phyloP scores from a whole-genome alignment of 2,329 filamentous ascomycete genomes.

The Fusarium sp. region DNA sequence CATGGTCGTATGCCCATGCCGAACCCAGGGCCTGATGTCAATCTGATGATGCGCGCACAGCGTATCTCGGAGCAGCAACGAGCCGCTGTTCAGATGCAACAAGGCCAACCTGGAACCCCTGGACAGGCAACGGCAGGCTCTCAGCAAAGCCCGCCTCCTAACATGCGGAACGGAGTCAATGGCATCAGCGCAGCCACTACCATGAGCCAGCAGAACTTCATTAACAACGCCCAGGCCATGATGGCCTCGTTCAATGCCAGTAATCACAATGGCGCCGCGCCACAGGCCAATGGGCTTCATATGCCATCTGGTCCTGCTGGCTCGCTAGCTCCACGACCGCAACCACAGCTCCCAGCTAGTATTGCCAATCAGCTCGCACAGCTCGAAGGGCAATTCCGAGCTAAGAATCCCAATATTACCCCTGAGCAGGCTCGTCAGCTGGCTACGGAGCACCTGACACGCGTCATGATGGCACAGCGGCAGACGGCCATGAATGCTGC shows the following conservation, averaged over 20 bases:
- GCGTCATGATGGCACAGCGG: conserved; percentile 59
- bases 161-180: conserved; percentile 50
- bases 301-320: conserved; percentile 58
- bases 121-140: conserved; percentile 38
- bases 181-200: conserved; percentile 51
- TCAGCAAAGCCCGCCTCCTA: conserved; percentile 57
- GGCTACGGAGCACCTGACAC: conserved; percentile 61
- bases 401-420: conserved; percentile 62
- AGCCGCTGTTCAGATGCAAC: conserved; percentile 60
- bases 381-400: conserved; percentile 63
- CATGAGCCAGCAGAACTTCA: conserved; percentile 63
- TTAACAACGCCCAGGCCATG: conserved; percentile 64
- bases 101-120: conserved; percentile 48
- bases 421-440: conserved; percentile 62
- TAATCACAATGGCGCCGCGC: conserved; percentile 55
- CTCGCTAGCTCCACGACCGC: conserved; percentile 56
- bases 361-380: conserved; percentile 61
- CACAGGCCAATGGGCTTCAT: conserved; percentile 57
- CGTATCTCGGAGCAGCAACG: conserved; percentile 74
- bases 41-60: conserved; percentile 71
- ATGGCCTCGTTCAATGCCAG: conserved; percentile 60
- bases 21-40: conserved; percentile 59
- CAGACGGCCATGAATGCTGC: conserved; percentile 67
- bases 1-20: conserved; percentile 68
- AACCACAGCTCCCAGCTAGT: conserved; percentile 57